Evolutionary conservation across 331 rosid species (phyloP), one percentile per base, ranked within the genome.

Genomic region (Dryas integrifolia): DNA sequence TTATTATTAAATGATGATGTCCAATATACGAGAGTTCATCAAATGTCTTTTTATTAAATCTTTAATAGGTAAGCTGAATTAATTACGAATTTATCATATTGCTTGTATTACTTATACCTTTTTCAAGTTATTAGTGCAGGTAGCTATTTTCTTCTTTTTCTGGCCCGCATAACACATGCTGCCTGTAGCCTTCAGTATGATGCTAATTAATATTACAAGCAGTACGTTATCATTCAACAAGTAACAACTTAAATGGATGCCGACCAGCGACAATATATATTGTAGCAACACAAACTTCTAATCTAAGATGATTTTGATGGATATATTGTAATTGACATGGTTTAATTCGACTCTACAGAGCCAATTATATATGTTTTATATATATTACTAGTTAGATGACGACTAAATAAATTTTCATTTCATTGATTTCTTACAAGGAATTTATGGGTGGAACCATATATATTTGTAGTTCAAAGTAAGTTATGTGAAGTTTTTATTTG

Each of bases 241-340:
- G 62, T 57, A 26, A 57, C 4, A 21, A 24, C 62, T 57, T 24
- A 21, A 57, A 57, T 26, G 8, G 62, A 18, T 24, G 11, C 59
- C 9, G 40, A 38, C 59, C 30, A 9, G 47, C 35, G 13, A n/a
- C 47, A 61, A 7, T 40, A 61, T 3, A 7, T 40, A 61, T 3
- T 6, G 48, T 38, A 21, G 24, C 24, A 21, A 21, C 24, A 21
- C 24, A 21, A 15, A 39, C 47, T 61, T 61, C 11, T 15, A 15
- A 40, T 67, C 59, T 67, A 67, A 67, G 72, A 15, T 67, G 72
- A 30, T 30, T 40, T 41, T 15, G 47, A 50, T 38, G 49, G 72
- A 66, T 21, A 21, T 21, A 21, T 66, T 48, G 71, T 4, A 1
- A 15, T 48, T 59, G 65, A 13, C 45, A 59, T 11, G 3, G 12